A percentile compares a stretch with the other conserved stretches of the same genome.
phyloP scores from a whole-genome alignment of 2,329 filamentous ascomycete genomes.

The Rhinocladiella similis region DNA sequence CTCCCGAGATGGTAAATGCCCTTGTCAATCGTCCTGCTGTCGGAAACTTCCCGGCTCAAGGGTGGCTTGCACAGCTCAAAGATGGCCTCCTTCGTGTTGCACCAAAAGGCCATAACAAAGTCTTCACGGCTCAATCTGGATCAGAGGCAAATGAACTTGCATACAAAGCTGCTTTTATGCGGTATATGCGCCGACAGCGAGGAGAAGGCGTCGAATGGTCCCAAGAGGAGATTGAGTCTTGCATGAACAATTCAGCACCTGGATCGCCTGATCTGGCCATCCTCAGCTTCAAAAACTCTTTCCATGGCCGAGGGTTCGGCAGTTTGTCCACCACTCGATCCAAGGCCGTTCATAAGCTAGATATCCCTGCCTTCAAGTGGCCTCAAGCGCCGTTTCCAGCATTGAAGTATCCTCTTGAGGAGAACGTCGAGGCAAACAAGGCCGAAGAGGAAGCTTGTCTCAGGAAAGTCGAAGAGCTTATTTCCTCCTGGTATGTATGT shows the following conservation, averaged over 20 bases:
- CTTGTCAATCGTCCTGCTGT: constrained; percentile 75
- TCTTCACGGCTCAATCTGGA: constrained; percentile 86
- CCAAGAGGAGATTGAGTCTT: constrained; percentile 68
- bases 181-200: constrained; percentile 76
- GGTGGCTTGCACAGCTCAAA: constrained; percentile 79
- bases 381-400: constrained; percentile 83
- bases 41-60: constrained; percentile 83
- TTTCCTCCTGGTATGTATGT: constrained; percentile 44
- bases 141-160: constrained; percentile 93
- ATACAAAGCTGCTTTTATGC: constrained; percentile 96
- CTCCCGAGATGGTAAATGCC: constrained; percentile 74
- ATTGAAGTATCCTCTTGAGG: constrained; percentile 82
- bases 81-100: constrained; percentile 79
- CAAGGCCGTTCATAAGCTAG: constrained; percentile 92
- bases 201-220: constrained; percentile 81
- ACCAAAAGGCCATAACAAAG: constrained; percentile 79
- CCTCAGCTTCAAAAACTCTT: constrained; percentile 81
- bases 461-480: constrained; percentile 78
- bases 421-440: constrained; percentile 78
- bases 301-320: constrained; percentile 89
- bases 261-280: constrained; percentile 80
- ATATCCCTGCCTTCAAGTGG: constrained; percentile 95
- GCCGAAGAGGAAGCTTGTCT: constrained; percentile 77
- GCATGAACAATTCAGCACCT: constrained; percentile 80
- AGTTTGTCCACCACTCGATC: constrained; percentile 84